Evolutionary conservation across 441 rosid species (phyloP).

Genomic region (Eugenia klotzschiana): DNA sequence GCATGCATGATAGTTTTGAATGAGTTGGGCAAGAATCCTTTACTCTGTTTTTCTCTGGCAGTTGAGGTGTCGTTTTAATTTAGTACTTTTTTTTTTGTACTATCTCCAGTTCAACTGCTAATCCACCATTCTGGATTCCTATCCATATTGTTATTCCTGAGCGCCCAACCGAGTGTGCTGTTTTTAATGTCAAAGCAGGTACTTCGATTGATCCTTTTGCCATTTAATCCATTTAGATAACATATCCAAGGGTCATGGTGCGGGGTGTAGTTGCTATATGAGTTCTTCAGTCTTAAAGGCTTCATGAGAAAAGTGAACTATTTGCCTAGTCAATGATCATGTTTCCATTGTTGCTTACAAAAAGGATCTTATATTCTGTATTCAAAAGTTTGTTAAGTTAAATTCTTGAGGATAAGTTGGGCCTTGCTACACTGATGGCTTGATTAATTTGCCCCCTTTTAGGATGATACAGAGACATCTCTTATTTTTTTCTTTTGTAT

Average conservation of each 20-base stretch:
- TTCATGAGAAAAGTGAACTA: background rate
- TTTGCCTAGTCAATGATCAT: background rate
- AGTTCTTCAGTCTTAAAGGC: background rate
- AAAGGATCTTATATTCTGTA: background rate
- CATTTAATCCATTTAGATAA: background rate
- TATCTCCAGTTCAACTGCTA: slow-evolving; percentile 62
- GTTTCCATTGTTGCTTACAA: background rate
- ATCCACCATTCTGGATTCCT: slow-evolving; percentile 96
- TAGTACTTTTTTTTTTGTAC: background rate
- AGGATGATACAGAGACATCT: background rate
- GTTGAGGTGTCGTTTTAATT: background rate
- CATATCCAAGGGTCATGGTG: background rate
- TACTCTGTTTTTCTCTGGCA: background rate
- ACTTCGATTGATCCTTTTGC: slow-evolving; percentile 1
- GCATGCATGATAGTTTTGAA: background rate
- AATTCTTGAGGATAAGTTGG: background rate
- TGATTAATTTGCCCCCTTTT: background rate
- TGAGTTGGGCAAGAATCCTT: background rate
- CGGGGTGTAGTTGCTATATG: background rate
- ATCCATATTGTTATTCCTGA: slow-evolving; percentile 93
- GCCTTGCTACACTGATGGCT: background rate
- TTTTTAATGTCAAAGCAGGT: slow-evolving; percentile 95
- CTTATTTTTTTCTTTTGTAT: background rate
- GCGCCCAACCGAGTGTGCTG: slow-evolving; percentile 89
- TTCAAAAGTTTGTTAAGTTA: background rate